Evolutionary conservation across 2,329 filamentous ascomycete genomes (phyloP), one percentile per base, ranked within the genome.

Genomic region (Aspergillus luchuensis): DNA sequence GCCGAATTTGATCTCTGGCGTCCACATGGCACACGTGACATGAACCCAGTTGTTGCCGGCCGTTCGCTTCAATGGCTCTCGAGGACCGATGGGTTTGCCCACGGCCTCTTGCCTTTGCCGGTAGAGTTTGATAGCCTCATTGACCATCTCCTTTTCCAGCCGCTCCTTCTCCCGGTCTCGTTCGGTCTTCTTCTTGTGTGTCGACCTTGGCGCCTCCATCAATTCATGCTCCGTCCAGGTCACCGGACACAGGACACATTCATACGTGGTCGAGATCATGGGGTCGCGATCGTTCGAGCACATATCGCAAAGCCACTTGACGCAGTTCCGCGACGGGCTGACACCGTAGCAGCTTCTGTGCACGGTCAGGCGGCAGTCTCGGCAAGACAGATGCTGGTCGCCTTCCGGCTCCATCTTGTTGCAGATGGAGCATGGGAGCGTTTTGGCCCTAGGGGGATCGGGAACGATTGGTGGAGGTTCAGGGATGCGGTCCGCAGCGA

Each of bases 1-100:
- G 63, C 91, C 93, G 75, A 97, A 99, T 71, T 93, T 95, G 69
- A 97, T 89, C 76, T 99, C 95, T 0, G 92, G 88, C 10, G 90
- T 93, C 88, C 91, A 98, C 17, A 97, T 82, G 1, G 95, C 93
- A 72, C 95, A 99, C 39, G 90, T 89, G 28, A 98, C 92, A 74
- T 99, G 95, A 15, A 97, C 91, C 95, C 95, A 99, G 72, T 98
- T 98, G 78, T 98, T 98, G 73, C 96, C 92, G 4, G 90, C 91
- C 0, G 95, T 99, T 52, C 91, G 87, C 79, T 99, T 99, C 64
- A 99, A 81, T 3, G 95, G 90, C 74, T 98, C 95, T 51, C 95
- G 87, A 25, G 95, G 95, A 65, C 91, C 86, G 38, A 89, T 78
- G 1, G 95, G 94, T 51, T 93, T 90, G 67, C 92, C 92, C 69